Evolutionary conservation across 495 filamentous ascomycete genomes (phyloP), one percentile per base, ranked within the genome.

Genomic region (Xylaria bambusicola): DNA sequence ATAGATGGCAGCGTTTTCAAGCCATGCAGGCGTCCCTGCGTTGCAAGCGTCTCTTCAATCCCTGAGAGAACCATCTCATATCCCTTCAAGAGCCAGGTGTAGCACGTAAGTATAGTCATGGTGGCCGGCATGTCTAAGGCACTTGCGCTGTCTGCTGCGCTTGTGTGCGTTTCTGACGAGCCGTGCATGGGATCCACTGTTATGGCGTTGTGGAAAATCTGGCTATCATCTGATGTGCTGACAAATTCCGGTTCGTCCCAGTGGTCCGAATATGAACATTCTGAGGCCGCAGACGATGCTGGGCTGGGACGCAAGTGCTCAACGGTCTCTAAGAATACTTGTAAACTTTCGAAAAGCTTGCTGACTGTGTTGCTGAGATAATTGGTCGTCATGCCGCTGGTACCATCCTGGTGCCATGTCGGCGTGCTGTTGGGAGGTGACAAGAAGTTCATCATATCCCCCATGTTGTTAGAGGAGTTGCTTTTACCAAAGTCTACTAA

Each of bases 61-160:
- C 48, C 48, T 29, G 48, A 35, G 17, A 51, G 29, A 8, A 51
- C 48, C 48, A 51, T 51, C 48, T 51, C 48, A 23, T 51, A 51
- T 10, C 48, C 48, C 9, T 51, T 51, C 26, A 51, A 36, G 7
- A 51, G 48, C 48, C 48, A 51, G n/a, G 29, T 51, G 36, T 51
- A 51, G 18, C 48, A 51, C 20, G 48, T 51, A 24, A 51, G 48
- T 33, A 51, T 51, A 27, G 48, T 51, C 29, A 51, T 13, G 15
- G 48, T 51, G 29, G 48, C 48, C 29, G 48, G 48, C 48, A 51
- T 51, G 9, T 51, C 48, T 21, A 51, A 51, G 8, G 42, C 18
- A 18, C 42, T 18, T 23, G 42, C 12, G 42, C 18, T 20, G 8
- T 21, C 42, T 23, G 17, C 42, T 18, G 12, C 42, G 20, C 42